Base-by-base conservation (phyloP, 164 flowering plant species). In the Vitis rotundifolia region DNA sequence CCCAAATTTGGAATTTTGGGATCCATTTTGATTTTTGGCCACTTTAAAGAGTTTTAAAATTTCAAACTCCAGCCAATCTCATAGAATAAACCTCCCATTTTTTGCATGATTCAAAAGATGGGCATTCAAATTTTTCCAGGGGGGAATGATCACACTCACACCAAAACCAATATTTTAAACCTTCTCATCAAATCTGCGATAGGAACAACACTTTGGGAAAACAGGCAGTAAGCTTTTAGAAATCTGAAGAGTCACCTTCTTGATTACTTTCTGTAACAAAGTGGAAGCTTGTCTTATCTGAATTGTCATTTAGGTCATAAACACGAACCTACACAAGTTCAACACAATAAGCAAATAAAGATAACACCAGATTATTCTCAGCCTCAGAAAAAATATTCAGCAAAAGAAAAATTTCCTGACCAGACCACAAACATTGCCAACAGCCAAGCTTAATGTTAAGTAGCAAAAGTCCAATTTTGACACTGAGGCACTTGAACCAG, bases 361-460 rank as follows among this genome's bases (percentile, higher is more conserved):
- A 64, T 57, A 44, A 22, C 16, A 63, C 62, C 62, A 60, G 16
- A 76, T 51, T 37, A 5, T 47, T 19, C 44, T 15, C 9, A 9
- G 52, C 9, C 47, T 54, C 11, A 61, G 56, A 64, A 44, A 58
- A 62, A 64, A 28, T 16, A 54, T 29, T 10, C 11, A 68, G 22
- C 26, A 29, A 68, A 67, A 53, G 26, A 16, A 71, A 58, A 11
- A 70, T 67, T 70, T 81, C 44, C 96, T 85, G 66, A 94, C 98
- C 94, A 89, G 84, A 66, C 98, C 97, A 80, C 83, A 67, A 77
- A 85, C 81, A 77, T 87, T 85, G 71, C 97, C 98, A 75, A 89
- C 83, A 68, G 97, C 97, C 79, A 92, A 83, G 66, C 73, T 80
- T 62, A 70, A 74, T 44, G 87, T 76, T 47, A 57, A 51, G 64